These are phyloP conservation scores for Forsythia viridissima DNA, from an alignment of 257 asterid genomes.

Conservation along the genomic window DNA sequence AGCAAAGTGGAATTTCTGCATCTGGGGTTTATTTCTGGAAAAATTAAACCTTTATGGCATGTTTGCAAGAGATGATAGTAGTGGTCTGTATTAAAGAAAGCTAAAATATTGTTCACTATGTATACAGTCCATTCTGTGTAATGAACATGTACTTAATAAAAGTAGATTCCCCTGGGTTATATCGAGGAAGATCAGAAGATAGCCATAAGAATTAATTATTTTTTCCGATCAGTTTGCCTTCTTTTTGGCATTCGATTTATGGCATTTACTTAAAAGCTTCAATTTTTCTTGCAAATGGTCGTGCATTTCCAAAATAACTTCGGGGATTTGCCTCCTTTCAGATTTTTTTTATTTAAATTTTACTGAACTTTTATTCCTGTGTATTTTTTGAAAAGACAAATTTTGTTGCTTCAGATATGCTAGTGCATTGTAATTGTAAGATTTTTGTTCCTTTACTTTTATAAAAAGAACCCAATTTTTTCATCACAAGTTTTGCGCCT, in stretches of 20 bases:
- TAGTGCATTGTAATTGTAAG: neutral
- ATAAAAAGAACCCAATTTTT: neutral
- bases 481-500: neutral
- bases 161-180: neutral
- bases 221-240: neutral
- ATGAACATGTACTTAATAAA: neutral
- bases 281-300: neutral
- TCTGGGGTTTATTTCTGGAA: conserved; percentile 19
- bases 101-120: neutral
- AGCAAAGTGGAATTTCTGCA: neutral
- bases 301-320: neutral
- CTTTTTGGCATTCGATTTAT: neutral
- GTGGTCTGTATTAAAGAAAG: neutral
- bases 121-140: neutral
- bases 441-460: neutral
- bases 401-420: neutral
- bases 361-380: neutral
- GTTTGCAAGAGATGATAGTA: neutral
- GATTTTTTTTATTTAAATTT: too few species aligned
- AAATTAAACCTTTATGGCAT: conserved; percentile 22
- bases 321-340: neutral
- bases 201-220: neutral
- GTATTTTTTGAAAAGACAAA: neutral
- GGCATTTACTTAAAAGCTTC: neutral
- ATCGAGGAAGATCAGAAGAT: neutral